Conservation (phyloP, 805 yeast species). For the Kurtzmaniella fragi region DNA sequence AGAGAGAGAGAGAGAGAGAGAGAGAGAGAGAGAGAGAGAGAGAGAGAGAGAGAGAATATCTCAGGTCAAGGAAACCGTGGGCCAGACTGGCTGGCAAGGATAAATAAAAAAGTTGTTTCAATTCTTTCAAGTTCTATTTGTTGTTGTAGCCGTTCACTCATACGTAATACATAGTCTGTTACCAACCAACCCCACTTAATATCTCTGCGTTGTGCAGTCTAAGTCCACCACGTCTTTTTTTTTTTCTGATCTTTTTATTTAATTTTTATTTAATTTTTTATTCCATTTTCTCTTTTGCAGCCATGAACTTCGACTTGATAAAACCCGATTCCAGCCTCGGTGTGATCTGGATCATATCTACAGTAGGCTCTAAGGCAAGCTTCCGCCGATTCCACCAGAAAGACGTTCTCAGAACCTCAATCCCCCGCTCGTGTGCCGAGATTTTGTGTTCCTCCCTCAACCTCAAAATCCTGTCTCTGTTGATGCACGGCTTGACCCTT, state of each 20-base stretch:
- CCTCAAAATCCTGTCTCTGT: constrained; percentile 34
- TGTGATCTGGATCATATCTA: constrained; percentile 36
- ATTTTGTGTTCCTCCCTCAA: constrained; percentile 14
- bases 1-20: too few relatives aligned
- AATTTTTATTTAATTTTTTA: neutral
- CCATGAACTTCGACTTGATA: neutral
- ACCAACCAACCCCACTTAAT: too few relatives aligned
- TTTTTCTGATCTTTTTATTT: neutral
- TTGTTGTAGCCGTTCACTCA: too few relatives aligned
- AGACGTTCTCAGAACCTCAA: constrained; percentile 30
- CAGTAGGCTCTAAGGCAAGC: constrained; percentile 31
- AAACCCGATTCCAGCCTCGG: constrained; percentile 9
- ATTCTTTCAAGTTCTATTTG: too few relatives aligned
- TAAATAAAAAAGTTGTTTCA: too few relatives aligned
- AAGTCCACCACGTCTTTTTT: too few relatives aligned
- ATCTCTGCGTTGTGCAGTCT: too few relatives aligned
- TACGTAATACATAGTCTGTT: too few relatives aligned
- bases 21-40: too few relatives aligned
- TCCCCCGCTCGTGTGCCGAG: constrained; percentile 37
- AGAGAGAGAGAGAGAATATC: too few relatives aligned
- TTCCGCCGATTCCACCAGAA: constrained; percentile 23
- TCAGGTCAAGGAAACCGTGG: too few relatives aligned
- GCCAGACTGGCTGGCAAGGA: too few relatives aligned
- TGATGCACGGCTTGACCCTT: constrained; percentile 46
- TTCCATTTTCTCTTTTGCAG: neutral